Evolutionary conservation across 2,329 filamentous ascomycete species (phyloP), one percentile per base, ranked within the genome.

Genomic region (Stagonosporopsis rhizophila): DNA sequence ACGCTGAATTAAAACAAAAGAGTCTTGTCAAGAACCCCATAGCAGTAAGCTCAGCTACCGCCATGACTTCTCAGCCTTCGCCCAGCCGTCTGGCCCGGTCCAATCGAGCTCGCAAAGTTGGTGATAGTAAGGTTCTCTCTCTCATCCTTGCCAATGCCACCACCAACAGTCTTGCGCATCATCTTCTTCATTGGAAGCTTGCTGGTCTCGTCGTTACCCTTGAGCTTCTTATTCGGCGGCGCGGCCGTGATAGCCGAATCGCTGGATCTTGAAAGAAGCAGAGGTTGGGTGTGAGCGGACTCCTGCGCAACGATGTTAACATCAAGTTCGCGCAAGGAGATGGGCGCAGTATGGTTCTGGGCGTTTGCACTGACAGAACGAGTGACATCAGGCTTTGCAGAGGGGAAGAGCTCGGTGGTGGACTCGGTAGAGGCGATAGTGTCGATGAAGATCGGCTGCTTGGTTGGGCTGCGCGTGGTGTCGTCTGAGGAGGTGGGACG

Each of bases 371-470:
- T 73, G 19, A 70, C 58, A 23, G 70, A 69, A 34, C 63, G 69
- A 23, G 69, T 52, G 44, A 69, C 64, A 37, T 55, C 62, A 8
- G 69, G 67, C 38, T 72, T 68, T 15, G 54, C 40, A 8, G 66
- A 41, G 19, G 53, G 60, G 60, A 75, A 69, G 19, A 70, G 60
- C 44, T 70, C 65, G 40, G 69, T 67, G 11, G 69, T 61, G 4
- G 65, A 68, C 12, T 74, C 46, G 66, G 65, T 51, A 25, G 74
- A 55, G 62, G 83, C 80, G 49, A 66, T 70, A 14, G 74, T 70
- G 63, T 85, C 83, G 60, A 80, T 81, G 67, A 83, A 85, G 54
- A 86, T 76, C 53, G 79, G 80, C 27, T 78, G 76, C 66, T 85
- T 85, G 22, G 77, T 77, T 5, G 83, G 81, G 51, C 75, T 77